A percentile compares a stretch with the other conserved stretches of the same genome.
Evolutionary conservation across 2,329 filamentous ascomycete species (phyloP).

Genomic region (Talaromyces piceae): DNA sequence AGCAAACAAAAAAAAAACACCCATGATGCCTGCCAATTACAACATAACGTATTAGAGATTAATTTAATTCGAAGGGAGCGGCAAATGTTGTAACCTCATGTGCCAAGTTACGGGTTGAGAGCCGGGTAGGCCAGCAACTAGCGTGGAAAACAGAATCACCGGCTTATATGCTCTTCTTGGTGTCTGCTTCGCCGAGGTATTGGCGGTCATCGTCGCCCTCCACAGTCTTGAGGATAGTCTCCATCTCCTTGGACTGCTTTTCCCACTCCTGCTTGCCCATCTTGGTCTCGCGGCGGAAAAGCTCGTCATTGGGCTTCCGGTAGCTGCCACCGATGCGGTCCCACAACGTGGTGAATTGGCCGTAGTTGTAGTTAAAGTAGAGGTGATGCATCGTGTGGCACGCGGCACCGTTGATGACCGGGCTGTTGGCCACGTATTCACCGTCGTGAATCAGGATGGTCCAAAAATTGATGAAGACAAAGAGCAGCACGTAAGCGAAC

Average conservation of each 20-base stretch:
- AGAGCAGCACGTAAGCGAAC: constrained; percentile 75
- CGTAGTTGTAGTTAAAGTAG: constrained; percentile 87
- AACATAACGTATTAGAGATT: too few species aligned
- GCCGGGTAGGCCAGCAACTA: not conserved
- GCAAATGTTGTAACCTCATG: too few species aligned
- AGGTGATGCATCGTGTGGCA: constrained; percentile 91
- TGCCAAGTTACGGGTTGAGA: too few species aligned
- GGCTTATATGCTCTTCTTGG: constrained; percentile 32
- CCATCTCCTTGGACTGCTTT: constrained; percentile 67
- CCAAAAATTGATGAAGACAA: constrained; percentile 94
- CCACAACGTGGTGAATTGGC: constrained; percentile 89
- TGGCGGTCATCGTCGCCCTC: constrained; percentile 48
- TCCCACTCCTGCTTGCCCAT: constrained; percentile 76
- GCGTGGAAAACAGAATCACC: not conserved
- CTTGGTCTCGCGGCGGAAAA: constrained; percentile 79
- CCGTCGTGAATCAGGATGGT: constrained; percentile 94
- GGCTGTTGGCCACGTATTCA: constrained; percentile 84
- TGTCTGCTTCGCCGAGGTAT: constrained; percentile 28
- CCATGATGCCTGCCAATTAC: too few species aligned
- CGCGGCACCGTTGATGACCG: constrained; percentile 88
- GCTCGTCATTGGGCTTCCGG: constrained; percentile 72
- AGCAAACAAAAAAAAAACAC: too few species aligned
- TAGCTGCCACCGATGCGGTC: constrained; percentile 84
- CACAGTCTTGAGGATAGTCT: constrained; percentile 67
- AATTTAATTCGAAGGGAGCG: too few species aligned